These are phyloP conservation scores for Termitomyces sp. DNA, from an alignment of 768 basidiomycete species.

Conservation along the genomic window DNA sequence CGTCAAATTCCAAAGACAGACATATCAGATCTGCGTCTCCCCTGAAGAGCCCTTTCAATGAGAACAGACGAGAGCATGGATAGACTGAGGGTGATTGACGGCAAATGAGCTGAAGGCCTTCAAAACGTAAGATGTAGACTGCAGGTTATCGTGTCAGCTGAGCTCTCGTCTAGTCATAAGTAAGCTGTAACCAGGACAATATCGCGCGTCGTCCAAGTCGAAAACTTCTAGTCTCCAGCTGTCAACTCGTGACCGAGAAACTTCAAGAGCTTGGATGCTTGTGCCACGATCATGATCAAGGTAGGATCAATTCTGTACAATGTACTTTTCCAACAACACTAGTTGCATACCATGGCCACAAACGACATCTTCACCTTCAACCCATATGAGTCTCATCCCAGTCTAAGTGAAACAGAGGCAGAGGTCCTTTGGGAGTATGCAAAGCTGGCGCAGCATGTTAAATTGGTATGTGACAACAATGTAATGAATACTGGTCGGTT, in stretches of 20 bases:
- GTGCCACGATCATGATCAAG: background rate
- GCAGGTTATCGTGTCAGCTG: background rate
- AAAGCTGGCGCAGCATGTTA: conserved; percentile 77
- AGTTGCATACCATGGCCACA: conserved; percentile 17
- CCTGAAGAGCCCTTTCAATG: background rate
- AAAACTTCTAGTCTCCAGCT: no score
- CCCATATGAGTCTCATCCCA: conserved; percentile 71
- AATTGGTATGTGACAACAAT: conserved; percentile 48
- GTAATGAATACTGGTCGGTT: background rate
- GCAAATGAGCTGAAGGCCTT: background rate
- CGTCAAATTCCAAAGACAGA: background rate
- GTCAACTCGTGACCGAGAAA: no score
- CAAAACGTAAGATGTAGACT: no score
- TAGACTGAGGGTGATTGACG: background rate
- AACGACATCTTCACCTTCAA: conserved; percentile 53
- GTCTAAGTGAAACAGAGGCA: conserved; percentile 64
- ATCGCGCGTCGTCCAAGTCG: no score
- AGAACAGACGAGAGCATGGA: background rate
- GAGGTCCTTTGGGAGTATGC: conserved; percentile 93
- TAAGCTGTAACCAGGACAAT: no score
- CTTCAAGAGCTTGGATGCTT: no score
- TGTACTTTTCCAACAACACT: conserved; percentile 15
- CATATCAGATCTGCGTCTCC: conserved; percentile 14
- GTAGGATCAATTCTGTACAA: background rate
- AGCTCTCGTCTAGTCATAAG: background rate